phyloP scores from a whole-genome alignment of 1,139 yeast genomes.

The Candida frijolesensis region DNA sequence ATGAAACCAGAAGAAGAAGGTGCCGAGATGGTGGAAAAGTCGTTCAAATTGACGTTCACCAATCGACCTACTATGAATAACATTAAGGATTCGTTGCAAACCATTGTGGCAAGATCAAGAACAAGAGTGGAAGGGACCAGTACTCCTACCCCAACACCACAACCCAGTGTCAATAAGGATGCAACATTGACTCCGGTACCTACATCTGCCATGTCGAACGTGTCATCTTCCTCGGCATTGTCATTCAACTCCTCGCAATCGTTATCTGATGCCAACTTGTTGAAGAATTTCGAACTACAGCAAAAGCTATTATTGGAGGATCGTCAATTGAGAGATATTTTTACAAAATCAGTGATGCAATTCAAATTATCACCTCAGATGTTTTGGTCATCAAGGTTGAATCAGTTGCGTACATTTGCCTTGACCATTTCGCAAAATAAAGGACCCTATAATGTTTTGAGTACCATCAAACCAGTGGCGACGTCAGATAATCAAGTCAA shows the following conservation, averaged over 20 bases:
- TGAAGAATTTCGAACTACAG: constrained; percentile 75
- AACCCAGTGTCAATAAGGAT: constrained; percentile 8
- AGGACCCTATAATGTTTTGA: constrained; percentile 92
- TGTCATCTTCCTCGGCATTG: constrained; percentile 17
- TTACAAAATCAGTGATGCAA: constrained; percentile 85
- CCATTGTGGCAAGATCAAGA: constrained; percentile 68
- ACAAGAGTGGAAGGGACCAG: constrained; percentile 24
- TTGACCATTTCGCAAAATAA: constrained; percentile 79
- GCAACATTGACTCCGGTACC: constrained; percentile 14
- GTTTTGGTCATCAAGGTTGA: constrained; percentile 87
- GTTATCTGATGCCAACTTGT: constrained; percentile 43
- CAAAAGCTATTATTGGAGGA: constrained; percentile 75
- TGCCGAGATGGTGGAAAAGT: constrained; percentile 38
- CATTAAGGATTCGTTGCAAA: constrained; percentile 69
- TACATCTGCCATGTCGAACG: constrained; percentile 7
- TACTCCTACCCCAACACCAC: constrained; percentile 27
- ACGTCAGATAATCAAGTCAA: constrained; percentile 89
- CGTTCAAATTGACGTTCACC: constrained; percentile 62
- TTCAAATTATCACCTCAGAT: constrained; percentile 76
- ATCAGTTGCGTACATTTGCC: constrained; percentile 81
- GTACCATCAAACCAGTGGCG: constrained; percentile 91
- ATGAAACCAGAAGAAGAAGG: constrained; percentile 2
- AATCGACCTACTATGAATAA: constrained; percentile 77
- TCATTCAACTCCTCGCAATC: constrained; percentile 30
- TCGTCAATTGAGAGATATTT: constrained; percentile 68